Evolutionary conservation across 228 moss, liverwort and hornwort genomes (phyloP), one percentile per base, ranked within the genome.

Genomic region (Sphagnum magellanicum): DNA sequence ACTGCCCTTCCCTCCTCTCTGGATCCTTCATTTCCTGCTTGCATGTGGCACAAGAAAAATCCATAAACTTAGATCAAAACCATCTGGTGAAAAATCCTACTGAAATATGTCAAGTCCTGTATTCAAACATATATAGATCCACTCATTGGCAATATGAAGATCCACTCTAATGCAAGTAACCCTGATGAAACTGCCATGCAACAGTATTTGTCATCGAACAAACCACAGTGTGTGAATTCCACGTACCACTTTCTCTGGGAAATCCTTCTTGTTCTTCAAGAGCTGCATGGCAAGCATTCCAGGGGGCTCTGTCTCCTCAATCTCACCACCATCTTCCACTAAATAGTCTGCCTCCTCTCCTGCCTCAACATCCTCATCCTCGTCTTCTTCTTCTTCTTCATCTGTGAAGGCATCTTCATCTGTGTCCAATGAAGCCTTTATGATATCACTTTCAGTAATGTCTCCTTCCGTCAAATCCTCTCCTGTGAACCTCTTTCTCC

Each of bases 251-350:
- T 85, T 78, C 11, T 80, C 82, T 4, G 74, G 68, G 64, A 81
- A 10, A 58, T 87, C 91, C 72, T 84, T 73, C 77, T 90, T 91
- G 67, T 82, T 90, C 81, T 93, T 98, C 72, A 98, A 67, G 73
- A 98, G 87, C 74, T 92, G 85, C 72, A 92, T 81, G 53, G 93
- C 93, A 80, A 98, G 76, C 82, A 98, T 75, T 70, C 91, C 93
- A 77, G 91, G 85, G 49, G 93, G 85, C 61, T 91, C 98, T 52
- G 50, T 68, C 67, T 88, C 93, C 50, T 92, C 95, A 57, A 89
- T 93, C 63, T 91, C 93, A 53, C 81, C 91, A 62, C 88, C 97
- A 73, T 91, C 93, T 73, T 98, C 98, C 8, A 77, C 81, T 69
- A 86, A 78, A 70, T 91, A 88, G 71, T 90, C 93, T 50, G 72